A percentile compares a stretch with the other conserved stretches of the same genome.
These are phyloP conservation scores for Acacia melanoxylon DNA, from an alignment of 306 rosid genomes.

Conservation along the genomic window DNA sequence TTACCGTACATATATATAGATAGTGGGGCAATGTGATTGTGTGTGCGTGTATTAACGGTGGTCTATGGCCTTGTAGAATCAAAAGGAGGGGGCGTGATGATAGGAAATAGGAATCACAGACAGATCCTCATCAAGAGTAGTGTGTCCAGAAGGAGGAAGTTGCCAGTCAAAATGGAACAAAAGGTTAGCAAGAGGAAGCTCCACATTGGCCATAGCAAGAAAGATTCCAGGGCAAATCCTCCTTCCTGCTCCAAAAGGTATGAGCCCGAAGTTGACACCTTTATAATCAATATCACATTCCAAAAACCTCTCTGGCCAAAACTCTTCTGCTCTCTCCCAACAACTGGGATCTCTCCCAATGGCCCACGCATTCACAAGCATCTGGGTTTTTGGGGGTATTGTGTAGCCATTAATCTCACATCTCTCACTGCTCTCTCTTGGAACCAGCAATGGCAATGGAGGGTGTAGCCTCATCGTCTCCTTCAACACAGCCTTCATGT, in stretches of 20 bases:
- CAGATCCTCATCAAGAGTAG: not conserved
- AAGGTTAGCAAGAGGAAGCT: conserved; percentile 20
- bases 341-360: conserved; percentile 3
- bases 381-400: not conserved
- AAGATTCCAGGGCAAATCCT: conserved; percentile 6
- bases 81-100: no score
- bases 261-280: not conserved
- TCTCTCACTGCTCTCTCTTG: conserved; percentile 19
- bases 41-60: no score
- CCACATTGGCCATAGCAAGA: conserved; percentile 1
- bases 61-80: no score
- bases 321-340: conserved; percentile 23
- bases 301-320: conserved; percentile 16
- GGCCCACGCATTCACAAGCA: not conserved
- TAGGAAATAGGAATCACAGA: not conserved
- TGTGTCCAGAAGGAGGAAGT: not conserved
- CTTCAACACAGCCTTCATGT: conserved; percentile 17
- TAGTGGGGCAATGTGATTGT: no score
- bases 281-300: not conserved
- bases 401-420: conserved; percentile 16
- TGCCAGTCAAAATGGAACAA: conserved; percentile 23
- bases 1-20: no score
- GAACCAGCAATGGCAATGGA: conserved; percentile 2
- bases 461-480: conserved; percentile 33
- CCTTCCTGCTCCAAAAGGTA: conserved; percentile 6